Conservation (phyloP, 192 early-diverging fungal species). For the Gorgonomyces haynaldii region DNA sequence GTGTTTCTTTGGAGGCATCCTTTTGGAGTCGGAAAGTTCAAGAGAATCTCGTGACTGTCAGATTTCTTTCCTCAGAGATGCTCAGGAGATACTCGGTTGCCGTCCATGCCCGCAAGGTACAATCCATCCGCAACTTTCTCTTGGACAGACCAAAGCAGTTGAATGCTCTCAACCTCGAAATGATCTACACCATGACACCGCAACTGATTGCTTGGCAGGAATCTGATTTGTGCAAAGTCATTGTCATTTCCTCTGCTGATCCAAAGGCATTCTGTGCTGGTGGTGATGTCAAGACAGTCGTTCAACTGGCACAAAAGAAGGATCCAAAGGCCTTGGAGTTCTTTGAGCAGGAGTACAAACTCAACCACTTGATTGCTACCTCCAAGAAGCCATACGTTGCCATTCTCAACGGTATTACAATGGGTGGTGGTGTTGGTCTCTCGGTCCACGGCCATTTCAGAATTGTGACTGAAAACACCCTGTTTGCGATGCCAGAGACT, state of each 20-base stretch:
- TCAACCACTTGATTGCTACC: slow-evolving; percentile 88
- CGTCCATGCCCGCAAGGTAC: slow-evolving; percentile 25
- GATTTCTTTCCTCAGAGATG: no score
- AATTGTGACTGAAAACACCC: slow-evolving; percentile 87
- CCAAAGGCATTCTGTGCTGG: slow-evolving; percentile 82
- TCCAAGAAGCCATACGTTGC: slow-evolving; percentile 78
- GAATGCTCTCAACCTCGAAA: slow-evolving; percentile 75
- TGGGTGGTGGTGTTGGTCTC: slow-evolving; percentile 96
- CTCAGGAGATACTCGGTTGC: no score
- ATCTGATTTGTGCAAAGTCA: slow-evolving; percentile 77
- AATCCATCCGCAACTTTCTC: slow-evolving; percentile 27
- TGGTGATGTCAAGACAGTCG: slow-evolving; percentile 33
- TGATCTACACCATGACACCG: slow-evolving; percentile 71
- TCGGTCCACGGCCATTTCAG: slow-evolving; percentile 93
- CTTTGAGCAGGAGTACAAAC: slow-evolving; percentile 82
- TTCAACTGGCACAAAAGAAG: slow-evolving; percentile 15
- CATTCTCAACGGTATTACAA: slow-evolving; percentile 63
- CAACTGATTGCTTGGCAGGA: slow-evolving; percentile 80
- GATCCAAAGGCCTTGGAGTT: slow-evolving; percentile 52
- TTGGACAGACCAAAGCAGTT: slow-evolving; percentile 51
- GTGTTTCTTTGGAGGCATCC: no score
- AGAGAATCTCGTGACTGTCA: no score
- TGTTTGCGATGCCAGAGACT: slow-evolving; percentile 98
- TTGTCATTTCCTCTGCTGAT: slow-evolving; percentile 63
- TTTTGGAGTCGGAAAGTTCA: no score